phyloP scores from a whole-genome alignment of 768 basidiomycete species.

The Scleroderma bovista region DNA sequence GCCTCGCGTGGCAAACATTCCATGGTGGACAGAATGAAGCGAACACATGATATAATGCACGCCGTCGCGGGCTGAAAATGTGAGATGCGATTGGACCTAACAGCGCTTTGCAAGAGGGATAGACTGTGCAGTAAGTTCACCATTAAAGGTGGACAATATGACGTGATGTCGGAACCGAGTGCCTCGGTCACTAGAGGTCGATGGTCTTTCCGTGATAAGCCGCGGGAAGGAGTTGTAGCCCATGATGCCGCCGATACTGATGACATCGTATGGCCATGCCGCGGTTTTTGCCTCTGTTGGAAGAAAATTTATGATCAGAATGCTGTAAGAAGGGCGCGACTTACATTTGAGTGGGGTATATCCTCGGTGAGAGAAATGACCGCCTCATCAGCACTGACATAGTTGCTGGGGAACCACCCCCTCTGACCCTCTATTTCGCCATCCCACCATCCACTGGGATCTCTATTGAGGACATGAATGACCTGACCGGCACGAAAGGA shows the following conservation, averaged over 20 bases:
- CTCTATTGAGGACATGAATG: slow-evolving; percentile 85
- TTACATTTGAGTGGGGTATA: slow-evolving; percentile 39
- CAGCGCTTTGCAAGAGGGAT: slow-evolving; percentile 80
- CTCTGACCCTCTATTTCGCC: slow-evolving; percentile 84
- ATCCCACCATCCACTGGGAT: slow-evolving; percentile 96
- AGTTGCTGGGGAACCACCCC: slow-evolving; percentile 99
- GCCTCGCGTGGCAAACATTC: slow-evolving; percentile 85
- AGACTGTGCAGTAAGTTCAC: slow-evolving; percentile 80
- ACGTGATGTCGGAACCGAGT: slow-evolving; percentile 46
- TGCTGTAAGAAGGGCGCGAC: slow-evolving; percentile 14
- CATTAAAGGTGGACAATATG: slow-evolving; percentile 77
- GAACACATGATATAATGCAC: slow-evolving; percentile 90
- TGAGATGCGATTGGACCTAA: slow-evolving; percentile 63
- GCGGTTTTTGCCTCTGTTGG: slow-evolving; percentile 30
- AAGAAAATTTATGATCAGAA: not conserved
- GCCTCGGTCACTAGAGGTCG: slow-evolving; percentile 41
- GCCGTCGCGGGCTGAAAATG: slow-evolving; percentile 95
- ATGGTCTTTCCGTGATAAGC: slow-evolving; percentile 34
- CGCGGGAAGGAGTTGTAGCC: slow-evolving; percentile 40
- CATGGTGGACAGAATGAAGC: slow-evolving; percentile 76
- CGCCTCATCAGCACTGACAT: slow-evolving; percentile 66
- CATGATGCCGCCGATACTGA: slow-evolving; percentile 49
- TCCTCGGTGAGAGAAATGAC: slow-evolving; percentile 50
- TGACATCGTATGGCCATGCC: slow-evolving; percentile 50
- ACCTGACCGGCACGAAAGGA: slow-evolving; percentile 87